These are phyloP conservation scores for Trypanosoma melophagium DNA, from an alignment of 208 protist species.

Conservation along the genomic window DNA sequence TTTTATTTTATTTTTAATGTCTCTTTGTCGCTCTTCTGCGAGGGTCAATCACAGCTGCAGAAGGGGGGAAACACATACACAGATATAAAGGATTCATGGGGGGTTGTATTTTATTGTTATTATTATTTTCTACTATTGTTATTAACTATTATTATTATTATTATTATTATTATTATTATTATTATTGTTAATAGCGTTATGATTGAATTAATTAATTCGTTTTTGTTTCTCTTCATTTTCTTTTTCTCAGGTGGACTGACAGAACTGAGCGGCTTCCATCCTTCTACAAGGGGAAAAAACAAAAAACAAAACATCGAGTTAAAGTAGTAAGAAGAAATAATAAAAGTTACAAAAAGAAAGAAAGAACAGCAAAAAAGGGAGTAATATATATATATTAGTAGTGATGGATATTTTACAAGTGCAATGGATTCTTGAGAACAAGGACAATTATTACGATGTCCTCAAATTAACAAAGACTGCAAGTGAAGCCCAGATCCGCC, in stretches of 20 bases:
- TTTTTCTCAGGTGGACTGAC: not conserved
- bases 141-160: too few relatives aligned
- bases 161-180: too few relatives aligned
- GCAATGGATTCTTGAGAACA: slow-evolving; percentile 37
- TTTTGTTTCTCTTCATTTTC: not conserved
- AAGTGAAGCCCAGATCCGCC: slow-evolving; percentile 29
- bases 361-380: not conserved
- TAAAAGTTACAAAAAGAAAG: not conserved
- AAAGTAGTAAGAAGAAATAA: not conserved
- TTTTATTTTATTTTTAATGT: not conserved
- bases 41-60: too few relatives aligned
- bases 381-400: not conserved
- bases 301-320: not conserved
- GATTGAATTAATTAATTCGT: not conserved
- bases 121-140: too few relatives aligned
- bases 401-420: slow-evolving; percentile 19
- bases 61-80: too few relatives aligned
- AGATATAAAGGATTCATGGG: too few relatives aligned
- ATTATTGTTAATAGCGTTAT: too few relatives aligned
- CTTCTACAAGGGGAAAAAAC: not conserved
- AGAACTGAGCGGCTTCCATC: not conserved
- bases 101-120: too few relatives aligned
- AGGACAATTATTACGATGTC: slow-evolving; percentile 38
- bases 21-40: not conserved
- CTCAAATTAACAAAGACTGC: slow-evolving; percentile 28